Conservation (phyloP, 2,329 filamentous ascomycete species). For the Venturia aucupariae region DNA sequence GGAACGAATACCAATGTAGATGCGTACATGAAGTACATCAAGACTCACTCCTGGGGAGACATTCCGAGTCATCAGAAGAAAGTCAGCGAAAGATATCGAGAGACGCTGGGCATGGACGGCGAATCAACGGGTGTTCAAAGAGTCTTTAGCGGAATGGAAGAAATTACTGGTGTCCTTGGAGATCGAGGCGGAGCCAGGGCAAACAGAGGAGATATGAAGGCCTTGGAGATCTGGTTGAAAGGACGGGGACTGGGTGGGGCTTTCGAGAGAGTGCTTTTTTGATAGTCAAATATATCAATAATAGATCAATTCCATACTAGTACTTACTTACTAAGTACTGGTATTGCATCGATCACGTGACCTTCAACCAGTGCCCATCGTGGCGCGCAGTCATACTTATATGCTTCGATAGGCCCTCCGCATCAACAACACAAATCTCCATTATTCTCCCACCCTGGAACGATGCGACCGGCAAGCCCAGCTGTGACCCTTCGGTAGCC, state of each 20-base stretch:
- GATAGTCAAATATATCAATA: conserved; percentile 7
- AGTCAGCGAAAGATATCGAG: conserved; percentile 47
- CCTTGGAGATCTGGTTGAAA: conserved; percentile 41
- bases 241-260: conserved; percentile 37
- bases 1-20: conserved; percentile 41
- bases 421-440: no score
- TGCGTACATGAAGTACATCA: conserved; percentile 54
- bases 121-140: conserved; percentile 22
- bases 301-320: no score
- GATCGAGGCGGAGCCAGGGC: conserved; percentile 40
- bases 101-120: conserved; percentile 20
- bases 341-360: no score
- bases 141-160: conserved; percentile 47
- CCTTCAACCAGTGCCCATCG: no score
- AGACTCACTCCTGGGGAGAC: conserved; percentile 54
- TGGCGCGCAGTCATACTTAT: no score
- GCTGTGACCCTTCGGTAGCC: no score
- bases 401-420: no score
- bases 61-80: conserved; percentile 55
- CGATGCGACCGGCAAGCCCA: no score
- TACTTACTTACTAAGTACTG: no score
- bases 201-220: conserved; percentile 46
- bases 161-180: conserved; percentile 44
- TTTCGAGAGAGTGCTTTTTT: conserved; percentile 34
- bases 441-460: no score